A percentile compares a stretch with the other conserved stretches of the same genome.
These are phyloP conservation scores for Citrus glauca DNA, from an alignment of 345 rosid species.

Conservation along the genomic window DNA sequence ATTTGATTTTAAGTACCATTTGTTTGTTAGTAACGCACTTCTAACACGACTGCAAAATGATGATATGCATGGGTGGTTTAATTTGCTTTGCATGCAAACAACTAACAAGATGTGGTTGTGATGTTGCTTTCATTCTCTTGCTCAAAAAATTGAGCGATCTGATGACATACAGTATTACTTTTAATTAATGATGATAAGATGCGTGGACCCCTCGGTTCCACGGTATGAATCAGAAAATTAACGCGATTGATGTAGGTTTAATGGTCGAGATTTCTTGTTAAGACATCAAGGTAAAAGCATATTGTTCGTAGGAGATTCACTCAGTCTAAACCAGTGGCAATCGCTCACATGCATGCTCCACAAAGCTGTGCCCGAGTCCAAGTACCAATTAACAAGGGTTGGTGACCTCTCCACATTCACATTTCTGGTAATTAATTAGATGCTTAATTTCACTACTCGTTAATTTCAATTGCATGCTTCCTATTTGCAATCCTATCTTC, in stretches of 20 bases:
- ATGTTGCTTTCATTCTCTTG: no score
- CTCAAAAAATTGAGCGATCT: background rate
- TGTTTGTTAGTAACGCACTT: no score
- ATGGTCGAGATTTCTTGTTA: slow-evolving; percentile 47
- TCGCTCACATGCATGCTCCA: slow-evolving; percentile 86
- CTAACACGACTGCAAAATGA: no score
- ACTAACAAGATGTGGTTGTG: no score
- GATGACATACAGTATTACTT: no score
- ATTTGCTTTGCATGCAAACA: no score
- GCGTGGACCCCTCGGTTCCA: no score
- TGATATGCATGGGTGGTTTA: no score
- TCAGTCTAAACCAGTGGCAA: slow-evolving; percentile 85
- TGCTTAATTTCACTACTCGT: background rate
- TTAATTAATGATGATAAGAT: no score
- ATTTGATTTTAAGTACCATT: no score
- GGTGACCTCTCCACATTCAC: slow-evolving; percentile 57
- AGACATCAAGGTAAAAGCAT: slow-evolving; percentile 52
- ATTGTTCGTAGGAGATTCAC: slow-evolving; percentile 85
- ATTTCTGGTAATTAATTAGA: slow-evolving; percentile 37
- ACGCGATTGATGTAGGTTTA: slow-evolving; percentile 34
- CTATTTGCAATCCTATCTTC: no score
- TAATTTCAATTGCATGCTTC: no score
- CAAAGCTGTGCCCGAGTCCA: slow-evolving; percentile 34
- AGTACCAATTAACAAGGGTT: slow-evolving; percentile 19
- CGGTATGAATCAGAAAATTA: background rate